These are phyloP conservation scores for Lactarius tabidus DNA, from an alignment of 768 basidiomycete genomes.

Conservation along the genomic window DNA sequence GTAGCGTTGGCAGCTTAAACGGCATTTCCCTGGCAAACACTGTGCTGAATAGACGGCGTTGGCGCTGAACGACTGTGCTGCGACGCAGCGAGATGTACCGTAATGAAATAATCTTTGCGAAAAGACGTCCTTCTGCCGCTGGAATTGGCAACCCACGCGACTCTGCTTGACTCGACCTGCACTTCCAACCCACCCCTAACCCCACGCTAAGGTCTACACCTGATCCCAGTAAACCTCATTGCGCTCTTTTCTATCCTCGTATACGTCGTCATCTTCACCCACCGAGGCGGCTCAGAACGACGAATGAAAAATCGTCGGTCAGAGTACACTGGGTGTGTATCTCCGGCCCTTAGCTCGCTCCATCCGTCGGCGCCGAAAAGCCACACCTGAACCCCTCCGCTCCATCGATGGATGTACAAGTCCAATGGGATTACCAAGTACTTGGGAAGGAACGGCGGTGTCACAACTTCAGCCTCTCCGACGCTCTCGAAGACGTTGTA, in stretches of 20 bases:
- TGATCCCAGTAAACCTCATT: neutral
- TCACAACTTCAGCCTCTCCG: neutral
- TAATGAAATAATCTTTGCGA: conserved; percentile 15
- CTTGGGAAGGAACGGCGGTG: neutral
- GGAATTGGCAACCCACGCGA: neutral
- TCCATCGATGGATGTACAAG: neutral
- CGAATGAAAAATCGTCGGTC: neutral
- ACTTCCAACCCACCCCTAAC: conserved; percentile 1
- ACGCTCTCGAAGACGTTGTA: neutral
- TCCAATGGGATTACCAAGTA: neutral
- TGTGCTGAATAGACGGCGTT: neutral
- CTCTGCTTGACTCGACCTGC: neutral
- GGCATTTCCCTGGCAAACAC: conserved; percentile 1
- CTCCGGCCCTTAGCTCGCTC: neutral
- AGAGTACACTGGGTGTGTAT: neutral
- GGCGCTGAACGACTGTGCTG: conserved; percentile 7
- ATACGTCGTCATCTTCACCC: neutral
- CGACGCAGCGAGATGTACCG: conserved; percentile 14
- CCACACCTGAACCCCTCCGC: neutral
- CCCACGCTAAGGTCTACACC: conserved; percentile 3
- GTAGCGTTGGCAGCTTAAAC: conserved; percentile 35
- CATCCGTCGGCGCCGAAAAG: neutral
- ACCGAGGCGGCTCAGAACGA: neutral
- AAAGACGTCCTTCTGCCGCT: neutral
- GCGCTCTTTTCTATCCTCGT: neutral